Percentiles rank a stretch among this genome's conserved stretches.
phyloP scores from a whole-genome alignment of 1,139 yeast genomes.

The Candida glucosophila region DNA sequence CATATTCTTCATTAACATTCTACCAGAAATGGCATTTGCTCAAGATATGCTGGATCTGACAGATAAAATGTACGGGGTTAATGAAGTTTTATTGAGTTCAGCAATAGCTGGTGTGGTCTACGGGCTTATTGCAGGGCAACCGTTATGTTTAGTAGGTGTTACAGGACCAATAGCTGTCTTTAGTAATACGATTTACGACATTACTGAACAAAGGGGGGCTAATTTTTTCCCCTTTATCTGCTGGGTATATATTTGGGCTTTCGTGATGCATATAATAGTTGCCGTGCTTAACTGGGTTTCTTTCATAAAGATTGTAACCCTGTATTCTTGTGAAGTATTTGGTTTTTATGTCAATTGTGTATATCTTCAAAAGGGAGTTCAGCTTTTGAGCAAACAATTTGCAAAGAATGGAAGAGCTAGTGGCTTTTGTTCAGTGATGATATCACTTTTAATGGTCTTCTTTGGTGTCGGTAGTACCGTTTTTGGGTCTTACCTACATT shows the following conservation, averaged over 20 bases:
- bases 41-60: conserved; percentile 96
- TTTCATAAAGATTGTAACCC: conserved; percentile 63
- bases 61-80: conserved; percentile 77
- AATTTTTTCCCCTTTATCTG: conserved; percentile 91
- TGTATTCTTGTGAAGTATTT: conserved; percentile 86
- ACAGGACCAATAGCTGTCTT: conserved; percentile 92
- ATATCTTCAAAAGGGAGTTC: conserved; percentile 88
- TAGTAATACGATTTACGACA: conserved; percentile 82
- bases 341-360: conserved; percentile 86
- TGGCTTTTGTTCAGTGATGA: conserved; percentile 70
- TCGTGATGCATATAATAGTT: conserved; percentile 68
- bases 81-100: conserved; percentile 75
- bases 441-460: conserved; percentile 64
- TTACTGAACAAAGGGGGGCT: conserved; percentile 55
- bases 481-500: conserved; percentile 53
- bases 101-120: conserved; percentile 87
- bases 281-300: conserved; percentile 67
- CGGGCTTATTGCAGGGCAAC: conserved; percentile 83
- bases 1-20: conserved; percentile 78
- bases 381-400: conserved; percentile 70
- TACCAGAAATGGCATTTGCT: conserved; percentile 95
- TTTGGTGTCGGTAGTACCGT: conserved; percentile 62
- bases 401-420: conserved; percentile 34
- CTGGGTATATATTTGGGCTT: conserved; percentile 91
- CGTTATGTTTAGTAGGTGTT: conserved; percentile 93